These are phyloP conservation scores for Typha latifolia DNA, from an alignment of 176 grass and related monocot species.

Conservation along the genomic window DNA sequence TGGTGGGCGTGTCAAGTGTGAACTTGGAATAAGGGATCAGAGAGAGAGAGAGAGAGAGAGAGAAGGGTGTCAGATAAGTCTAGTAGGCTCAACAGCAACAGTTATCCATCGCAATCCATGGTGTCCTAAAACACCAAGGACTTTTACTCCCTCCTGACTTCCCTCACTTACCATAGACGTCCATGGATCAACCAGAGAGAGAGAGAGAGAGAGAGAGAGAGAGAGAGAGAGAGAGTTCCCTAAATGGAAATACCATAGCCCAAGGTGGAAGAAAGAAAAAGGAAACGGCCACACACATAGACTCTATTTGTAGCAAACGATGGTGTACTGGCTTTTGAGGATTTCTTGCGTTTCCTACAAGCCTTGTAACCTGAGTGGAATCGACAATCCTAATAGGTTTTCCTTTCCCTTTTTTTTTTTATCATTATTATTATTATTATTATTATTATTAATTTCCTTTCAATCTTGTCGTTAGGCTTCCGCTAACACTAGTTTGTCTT, in stretches of 20 bases:
- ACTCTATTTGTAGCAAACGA: too few relatives aligned
- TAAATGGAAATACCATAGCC: neutral
- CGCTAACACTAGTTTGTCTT: too few relatives aligned
- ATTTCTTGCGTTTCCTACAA: too few relatives aligned
- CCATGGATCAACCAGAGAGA: neutral
- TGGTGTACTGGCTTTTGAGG: too few relatives aligned
- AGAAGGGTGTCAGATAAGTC: slow-evolving; percentile 11
- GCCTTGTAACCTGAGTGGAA: too few relatives aligned
- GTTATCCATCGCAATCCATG: slow-evolving; percentile 21
- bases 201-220: neutral
- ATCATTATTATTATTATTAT: too few relatives aligned
- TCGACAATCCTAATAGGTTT: too few relatives aligned
- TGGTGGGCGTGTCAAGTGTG: neutral
- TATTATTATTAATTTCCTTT: too few relatives aligned
- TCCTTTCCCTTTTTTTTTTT: too few relatives aligned
- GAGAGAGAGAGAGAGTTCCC: slow-evolving; percentile 1
- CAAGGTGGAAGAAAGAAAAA: neutral
- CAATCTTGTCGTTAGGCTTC: too few relatives aligned
- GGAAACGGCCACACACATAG: neutral
- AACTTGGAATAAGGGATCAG: neutral
- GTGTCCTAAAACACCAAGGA: neutral
- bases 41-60: neutral
- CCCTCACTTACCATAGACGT: slow-evolving; percentile 4
- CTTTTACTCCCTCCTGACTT: slow-evolving; percentile 16
- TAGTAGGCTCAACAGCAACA: slow-evolving; percentile 9